A percentile compares a stretch with the other conserved stretches of the same genome.
These are phyloP conservation scores for Setaria italica DNA, from an alignment of 202 grass and related monocot species.

Conservation along the genomic window DNA sequence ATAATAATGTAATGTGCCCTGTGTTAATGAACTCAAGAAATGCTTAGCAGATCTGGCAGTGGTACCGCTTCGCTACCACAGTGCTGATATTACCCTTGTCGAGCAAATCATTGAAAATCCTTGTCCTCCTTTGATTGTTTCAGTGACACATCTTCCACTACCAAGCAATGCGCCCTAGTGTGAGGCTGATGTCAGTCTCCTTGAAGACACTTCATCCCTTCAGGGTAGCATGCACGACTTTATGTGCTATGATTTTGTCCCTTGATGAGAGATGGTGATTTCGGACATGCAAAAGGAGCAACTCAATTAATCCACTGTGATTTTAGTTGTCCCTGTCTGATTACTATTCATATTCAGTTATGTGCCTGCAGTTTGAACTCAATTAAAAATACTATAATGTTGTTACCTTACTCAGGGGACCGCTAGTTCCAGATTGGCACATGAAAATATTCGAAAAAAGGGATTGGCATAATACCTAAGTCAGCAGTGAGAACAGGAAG, in stretches of 20 bases:
- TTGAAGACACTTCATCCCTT: slow-evolving; percentile 47
- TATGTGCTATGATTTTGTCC: slow-evolving; percentile 37
- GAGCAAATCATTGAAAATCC: slow-evolving; percentile 45
- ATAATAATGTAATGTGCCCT: neutral
- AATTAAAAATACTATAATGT: neutral
- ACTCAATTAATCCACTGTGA: neutral
- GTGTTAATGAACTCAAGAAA: neutral
- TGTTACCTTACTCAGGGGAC: neutral
- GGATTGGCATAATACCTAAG: neutral
- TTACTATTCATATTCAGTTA: neutral
- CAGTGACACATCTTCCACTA: slow-evolving; percentile 52
- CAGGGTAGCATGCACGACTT: slow-evolving; percentile 35
- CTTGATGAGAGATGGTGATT: slow-evolving; percentile 5
- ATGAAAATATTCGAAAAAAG: neutral
- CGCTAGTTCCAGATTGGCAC: neutral
- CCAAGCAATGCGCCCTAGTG: slow-evolving; percentile 22
- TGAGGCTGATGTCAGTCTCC: slow-evolving; percentile 38
- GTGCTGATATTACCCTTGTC: slow-evolving; percentile 38
- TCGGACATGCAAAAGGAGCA: neutral
- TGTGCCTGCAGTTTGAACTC: neutral
- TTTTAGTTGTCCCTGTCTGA: neutral
- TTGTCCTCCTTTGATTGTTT: slow-evolving; percentile 47
- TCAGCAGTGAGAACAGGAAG: neutral
- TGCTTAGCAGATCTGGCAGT: neutral
- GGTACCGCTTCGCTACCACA: slow-evolving; percentile 34